phyloP scores from a whole-genome alignment of 106 monocot genomes.

The Amphibolis antarctica region DNA sequence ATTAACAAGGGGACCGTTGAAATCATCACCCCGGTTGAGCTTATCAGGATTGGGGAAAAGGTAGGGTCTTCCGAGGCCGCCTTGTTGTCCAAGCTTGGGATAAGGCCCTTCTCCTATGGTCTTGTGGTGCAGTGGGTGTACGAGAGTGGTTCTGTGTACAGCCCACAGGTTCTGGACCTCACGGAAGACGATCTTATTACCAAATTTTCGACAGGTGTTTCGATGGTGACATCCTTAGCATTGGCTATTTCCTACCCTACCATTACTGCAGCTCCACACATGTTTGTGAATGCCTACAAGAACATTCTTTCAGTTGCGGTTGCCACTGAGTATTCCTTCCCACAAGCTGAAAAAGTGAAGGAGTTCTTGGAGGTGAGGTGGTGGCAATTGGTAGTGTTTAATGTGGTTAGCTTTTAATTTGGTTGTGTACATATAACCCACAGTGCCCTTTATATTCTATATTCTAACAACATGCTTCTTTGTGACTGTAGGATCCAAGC shows the following conservation, averaged over 20 bases:
- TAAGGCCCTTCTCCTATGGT: constrained; percentile 89
- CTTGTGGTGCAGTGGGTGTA: constrained; percentile 57
- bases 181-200: constrained; percentile 71
- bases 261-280: constrained; percentile 61
- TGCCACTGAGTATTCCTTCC: constrained; percentile 70
- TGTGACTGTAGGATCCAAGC: constrained; percentile 58
- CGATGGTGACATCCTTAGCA: constrained; percentile 59
- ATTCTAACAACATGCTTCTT: background rate
- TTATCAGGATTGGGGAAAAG: constrained; percentile 83
- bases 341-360: constrained; percentile 72
- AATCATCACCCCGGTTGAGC: constrained; percentile 90
- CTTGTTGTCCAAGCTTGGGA: constrained; percentile 78
- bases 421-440: background rate
- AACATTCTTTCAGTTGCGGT: constrained; percentile 71
- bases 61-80: constrained; percentile 94
- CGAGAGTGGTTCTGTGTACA: constrained; percentile 69
- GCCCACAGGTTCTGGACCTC: constrained; percentile 68
- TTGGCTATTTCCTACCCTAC: constrained; percentile 71
- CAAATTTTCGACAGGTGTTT: constrained; percentile 61
- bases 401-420: background rate
- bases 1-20: constrained; percentile 99
- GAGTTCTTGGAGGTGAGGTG: constrained; percentile 69
- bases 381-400: background rate
- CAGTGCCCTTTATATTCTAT: background rate
- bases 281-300: constrained; percentile 89